Conservation (phyloP, 441 rosid species). For the Pelargonium fulgidum region DNA sequence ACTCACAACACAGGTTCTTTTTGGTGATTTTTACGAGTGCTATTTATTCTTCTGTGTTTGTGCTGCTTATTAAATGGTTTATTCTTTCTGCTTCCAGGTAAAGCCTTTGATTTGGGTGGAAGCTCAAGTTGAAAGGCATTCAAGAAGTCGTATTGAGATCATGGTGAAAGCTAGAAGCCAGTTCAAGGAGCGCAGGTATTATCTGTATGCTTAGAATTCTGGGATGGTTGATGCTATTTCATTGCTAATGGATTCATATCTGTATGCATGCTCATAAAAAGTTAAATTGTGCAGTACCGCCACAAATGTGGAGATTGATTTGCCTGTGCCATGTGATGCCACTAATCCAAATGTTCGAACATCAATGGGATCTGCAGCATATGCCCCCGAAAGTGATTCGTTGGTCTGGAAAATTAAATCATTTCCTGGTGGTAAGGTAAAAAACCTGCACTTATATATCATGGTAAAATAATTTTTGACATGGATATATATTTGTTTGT, state of each 20-base stretch:
- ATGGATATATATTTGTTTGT: slow-evolving; percentile 4
- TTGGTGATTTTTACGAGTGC: neutral
- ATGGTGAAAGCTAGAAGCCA: slow-evolving; percentile 96
- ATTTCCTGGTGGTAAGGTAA: slow-evolving; percentile 71
- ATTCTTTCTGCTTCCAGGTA: slow-evolving; percentile 42
- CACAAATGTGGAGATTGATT: slow-evolving; percentile 48
- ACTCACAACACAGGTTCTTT: slow-evolving; percentile 74
- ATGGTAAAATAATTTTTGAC: too few relatives aligned
- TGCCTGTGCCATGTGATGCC: slow-evolving; percentile 90
- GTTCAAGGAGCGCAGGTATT: slow-evolving; percentile 96
- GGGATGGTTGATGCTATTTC: neutral
- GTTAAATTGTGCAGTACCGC: slow-evolving; percentile 57
- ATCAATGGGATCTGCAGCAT: slow-evolving; percentile 90
- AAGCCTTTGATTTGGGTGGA: slow-evolving; percentile 99
- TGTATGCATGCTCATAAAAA: slow-evolving; percentile 13
- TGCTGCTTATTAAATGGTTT: neutral
- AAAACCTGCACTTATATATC: neutral
- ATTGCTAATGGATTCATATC: neutral
- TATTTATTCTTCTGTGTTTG: neutral
- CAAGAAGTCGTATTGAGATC: slow-evolving; percentile 93
- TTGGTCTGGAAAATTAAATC: slow-evolving; percentile 83
- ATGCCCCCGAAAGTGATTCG: slow-evolving; percentile 95
- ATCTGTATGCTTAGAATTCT: too few relatives aligned
- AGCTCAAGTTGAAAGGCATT: slow-evolving; percentile 97
- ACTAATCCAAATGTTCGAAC: slow-evolving; percentile 84